Evolutionary conservation across 139 green algal genomes (phyloP), one percentile per base, ranked within the genome.

Genomic region (Tetradesmus lagerheimii): DNA sequence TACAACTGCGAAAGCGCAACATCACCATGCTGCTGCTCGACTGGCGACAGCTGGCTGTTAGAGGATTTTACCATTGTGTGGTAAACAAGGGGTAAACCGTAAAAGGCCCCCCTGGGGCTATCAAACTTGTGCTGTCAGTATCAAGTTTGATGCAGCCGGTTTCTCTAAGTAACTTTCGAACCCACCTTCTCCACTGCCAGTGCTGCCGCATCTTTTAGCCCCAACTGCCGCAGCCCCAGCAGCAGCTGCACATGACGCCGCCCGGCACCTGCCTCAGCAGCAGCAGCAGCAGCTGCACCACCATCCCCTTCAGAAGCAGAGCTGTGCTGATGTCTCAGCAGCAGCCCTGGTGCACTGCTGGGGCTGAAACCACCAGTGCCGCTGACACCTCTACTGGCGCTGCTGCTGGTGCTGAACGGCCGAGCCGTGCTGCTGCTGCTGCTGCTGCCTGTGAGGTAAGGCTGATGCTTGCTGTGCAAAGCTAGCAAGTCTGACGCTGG

Each of bases 171-270:
- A n/a, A n/a, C n/a, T n/a, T n/a, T n/a, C n/a, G n/a, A n/a, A n/a
- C n/a, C n/a, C n/a, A 84, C 78, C 78, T 84, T 20, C 15, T 84
- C 41, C 25, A 84, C 41, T 38, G 78, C 78, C n/a, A 29, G 31
- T 16, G 78, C 78, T 84, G 78, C 41, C 25, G 39, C 37, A 15
- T 39, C 37, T 9, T 84, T 11, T 27, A 84, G 78, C 14, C 78
- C 78, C 16, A 66, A 23, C 27, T 64, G 39, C 41, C n/a, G 39
- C 39, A 84, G 78, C 41, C 27, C 23, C 2, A 37, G 15, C 78
- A 84, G 41, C 78, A 64, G 29, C n/a, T 39, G 29, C 67, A 25
- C n/a, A 5, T 78, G 67, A n/a, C 29, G n/a, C n/a, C 12, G 15
- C 1, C 4, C 67, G 39, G 67, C 67, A 39, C 39, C n/a, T 78